Percentiles rank a stretch among this genome's conserved stretches.
These are phyloP conservation scores for Colletotrichum cuscutae DNA, from an alignment of 2,329 filamentous ascomycete genomes.

Conservation along the genomic window DNA sequence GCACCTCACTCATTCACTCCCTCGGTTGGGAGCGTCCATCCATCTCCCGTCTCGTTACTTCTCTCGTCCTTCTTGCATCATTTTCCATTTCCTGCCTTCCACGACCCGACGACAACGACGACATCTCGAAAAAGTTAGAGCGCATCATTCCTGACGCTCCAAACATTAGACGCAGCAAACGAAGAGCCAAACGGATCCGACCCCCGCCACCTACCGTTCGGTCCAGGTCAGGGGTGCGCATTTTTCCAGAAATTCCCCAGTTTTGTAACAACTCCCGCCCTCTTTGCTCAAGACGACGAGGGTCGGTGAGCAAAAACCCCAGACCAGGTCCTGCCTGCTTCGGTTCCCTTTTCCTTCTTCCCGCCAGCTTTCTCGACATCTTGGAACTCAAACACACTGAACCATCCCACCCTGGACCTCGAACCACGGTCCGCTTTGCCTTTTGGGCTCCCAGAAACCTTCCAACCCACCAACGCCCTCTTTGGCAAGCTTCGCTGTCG, in stretches of 20 bases:
- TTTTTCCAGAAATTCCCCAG: slow-evolving; percentile 17
- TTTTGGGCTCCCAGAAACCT: neutral
- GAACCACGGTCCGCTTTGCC: slow-evolving; percentile 22
- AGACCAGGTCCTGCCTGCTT: slow-evolving; percentile 30
- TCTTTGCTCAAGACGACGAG: slow-evolving; percentile 14
- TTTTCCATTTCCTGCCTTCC: neutral
- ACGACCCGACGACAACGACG: neutral
- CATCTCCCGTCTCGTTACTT: neutral
- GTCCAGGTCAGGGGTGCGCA: slow-evolving; percentile 14
- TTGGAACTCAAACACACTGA: neutral
- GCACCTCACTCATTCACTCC: neutral
- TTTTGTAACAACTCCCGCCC: slow-evolving; percentile 23
- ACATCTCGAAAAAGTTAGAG: neutral
- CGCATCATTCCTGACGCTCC: neutral
- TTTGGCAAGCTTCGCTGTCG: neutral
- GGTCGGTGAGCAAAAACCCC: slow-evolving; percentile 27
- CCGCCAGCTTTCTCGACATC: slow-evolving; percentile 21
- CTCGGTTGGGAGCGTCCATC: neutral
- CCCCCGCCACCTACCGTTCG: neutral
- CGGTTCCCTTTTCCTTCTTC: slow-evolving; percentile 1
- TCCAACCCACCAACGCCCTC: neutral
- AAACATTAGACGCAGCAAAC: neutral
- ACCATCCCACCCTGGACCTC: slow-evolving; percentile 20
- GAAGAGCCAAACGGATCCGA: slow-evolving; percentile 1
- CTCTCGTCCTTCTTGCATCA: neutral